Conservation (phyloP, 2,329 filamentous ascomycete genomes). For the Fusarium transvaalense region DNA sequence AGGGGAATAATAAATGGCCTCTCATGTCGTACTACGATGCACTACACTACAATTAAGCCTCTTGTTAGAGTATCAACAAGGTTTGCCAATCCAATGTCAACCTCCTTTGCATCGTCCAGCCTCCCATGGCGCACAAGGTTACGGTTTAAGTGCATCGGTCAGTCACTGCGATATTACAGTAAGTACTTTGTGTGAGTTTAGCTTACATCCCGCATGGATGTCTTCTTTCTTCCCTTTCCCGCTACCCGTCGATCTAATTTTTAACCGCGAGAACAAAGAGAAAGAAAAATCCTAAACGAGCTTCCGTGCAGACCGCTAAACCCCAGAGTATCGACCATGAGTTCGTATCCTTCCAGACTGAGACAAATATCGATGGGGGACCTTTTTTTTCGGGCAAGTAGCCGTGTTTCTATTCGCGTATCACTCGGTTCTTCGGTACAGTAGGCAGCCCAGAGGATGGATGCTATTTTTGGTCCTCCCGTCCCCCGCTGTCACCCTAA, state of each 20-base stretch:
- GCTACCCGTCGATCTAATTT: not conserved
- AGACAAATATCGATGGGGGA: slow-evolving; percentile 13
- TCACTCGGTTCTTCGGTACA: not conserved
- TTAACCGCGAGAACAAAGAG: not conserved
- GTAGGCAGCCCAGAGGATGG: not conserved
- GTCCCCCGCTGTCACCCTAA: not conserved
- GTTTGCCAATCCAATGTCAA: not conserved
- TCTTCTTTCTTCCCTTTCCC: not conserved
- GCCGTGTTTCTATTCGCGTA: slow-evolving; percentile 38
- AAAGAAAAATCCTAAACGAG: slow-evolving; percentile 17
- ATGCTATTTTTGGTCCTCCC: slow-evolving; percentile 35
- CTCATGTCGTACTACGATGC: slow-evolving; percentile 25
- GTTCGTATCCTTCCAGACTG: slow-evolving; percentile 34
- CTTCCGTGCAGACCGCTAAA: slow-evolving; percentile 33
- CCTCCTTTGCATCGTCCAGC: slow-evolving; percentile 12
- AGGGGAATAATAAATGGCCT: slow-evolving; percentile 6
- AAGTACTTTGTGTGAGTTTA: slow-evolving; percentile 3
- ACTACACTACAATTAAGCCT: not conserved
- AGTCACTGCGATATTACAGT: slow-evolving; percentile 22
- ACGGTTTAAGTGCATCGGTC: slow-evolving; percentile 12
- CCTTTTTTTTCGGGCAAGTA: slow-evolving; percentile 13
- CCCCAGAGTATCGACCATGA: slow-evolving; percentile 27
- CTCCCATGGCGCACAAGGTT: slow-evolving; percentile 18
- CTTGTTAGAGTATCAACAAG: not conserved
- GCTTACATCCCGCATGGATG: not conserved